Percentiles rank a stretch among this genome's conserved stretches.
These are phyloP conservation scores for Vitis hybrid DNA, from an alignment of 177 flowering plant species.

Conservation along the genomic window DNA sequence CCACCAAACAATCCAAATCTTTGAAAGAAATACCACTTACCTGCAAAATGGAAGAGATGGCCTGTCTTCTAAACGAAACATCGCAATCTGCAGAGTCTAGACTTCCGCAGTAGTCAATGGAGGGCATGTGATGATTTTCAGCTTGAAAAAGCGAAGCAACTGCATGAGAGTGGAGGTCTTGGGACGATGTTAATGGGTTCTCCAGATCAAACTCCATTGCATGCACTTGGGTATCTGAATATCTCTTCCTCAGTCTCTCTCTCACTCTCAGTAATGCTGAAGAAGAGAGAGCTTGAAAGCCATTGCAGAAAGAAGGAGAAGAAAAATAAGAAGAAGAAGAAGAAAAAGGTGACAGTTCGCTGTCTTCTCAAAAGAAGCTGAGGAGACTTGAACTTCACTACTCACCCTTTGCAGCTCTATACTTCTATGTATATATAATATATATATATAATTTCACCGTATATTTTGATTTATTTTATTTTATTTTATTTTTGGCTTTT, in stretches of 20 bases:
- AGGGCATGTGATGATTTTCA: conserved; percentile 68
- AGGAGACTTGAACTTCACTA: conserved; percentile 26
- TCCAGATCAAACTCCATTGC: conserved; percentile 62
- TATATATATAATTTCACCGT: too few relatives aligned
- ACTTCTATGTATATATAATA: not conserved
- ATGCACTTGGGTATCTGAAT: not conserved
- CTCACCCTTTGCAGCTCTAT: conserved; percentile 8
- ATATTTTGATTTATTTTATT: not conserved
- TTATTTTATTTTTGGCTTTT: conserved; percentile 1
- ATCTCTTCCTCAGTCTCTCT: not conserved
- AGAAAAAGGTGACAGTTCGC: conserved; percentile 3
- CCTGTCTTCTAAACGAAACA: conserved; percentile 31
- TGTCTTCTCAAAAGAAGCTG: conserved; percentile 14
- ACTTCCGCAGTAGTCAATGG: conserved; percentile 10
- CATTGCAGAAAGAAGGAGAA: conserved; percentile 1
- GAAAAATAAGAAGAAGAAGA: not conserved
- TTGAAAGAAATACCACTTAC: conserved; percentile 12
- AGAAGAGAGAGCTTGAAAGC: not conserved
- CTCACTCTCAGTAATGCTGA: not conserved
- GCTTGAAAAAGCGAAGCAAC: conserved; percentile 36
- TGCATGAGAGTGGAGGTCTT: conserved; percentile 24
- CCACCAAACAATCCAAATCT: not conserved
- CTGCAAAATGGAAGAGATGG: conserved; percentile 42
- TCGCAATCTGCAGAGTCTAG: conserved; percentile 20
- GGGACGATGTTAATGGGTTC: conserved; percentile 40